phyloP scores from a whole-genome alignment of 257 asterid genomes.

The Echites panduratus region DNA sequence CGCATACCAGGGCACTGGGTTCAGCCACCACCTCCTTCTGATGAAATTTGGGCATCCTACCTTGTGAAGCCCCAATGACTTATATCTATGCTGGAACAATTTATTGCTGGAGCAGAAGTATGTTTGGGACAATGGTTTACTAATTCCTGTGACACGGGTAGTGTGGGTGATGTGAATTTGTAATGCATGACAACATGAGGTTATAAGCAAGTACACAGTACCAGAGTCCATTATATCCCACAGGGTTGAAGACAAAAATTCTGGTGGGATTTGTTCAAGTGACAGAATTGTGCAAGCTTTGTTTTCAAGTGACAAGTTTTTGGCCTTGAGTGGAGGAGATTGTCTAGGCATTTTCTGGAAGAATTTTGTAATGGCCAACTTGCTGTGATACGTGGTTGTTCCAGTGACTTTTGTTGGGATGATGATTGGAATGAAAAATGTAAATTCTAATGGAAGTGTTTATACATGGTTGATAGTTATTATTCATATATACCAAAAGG shows the following conservation, averaged over 20 bases:
- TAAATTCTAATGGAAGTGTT: background rate
- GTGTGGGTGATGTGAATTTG: background rate
- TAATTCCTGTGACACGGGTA: background rate
- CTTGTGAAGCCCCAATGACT: conserved; percentile 43
- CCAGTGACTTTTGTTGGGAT: background rate
- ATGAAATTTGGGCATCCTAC: conserved; percentile 89
- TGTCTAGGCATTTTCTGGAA: background rate
- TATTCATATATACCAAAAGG: background rate
- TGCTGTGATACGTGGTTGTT: background rate
- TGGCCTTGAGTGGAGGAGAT: background rate
- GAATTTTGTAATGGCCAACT: background rate
- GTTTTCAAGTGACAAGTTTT: background rate
- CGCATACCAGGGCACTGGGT: conserved; percentile 95
- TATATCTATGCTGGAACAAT: background rate
- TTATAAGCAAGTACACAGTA: background rate
- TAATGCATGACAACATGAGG: background rate
- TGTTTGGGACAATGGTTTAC: background rate
- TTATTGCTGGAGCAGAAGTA: too few relatives aligned
- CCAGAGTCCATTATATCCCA: too few relatives aligned
- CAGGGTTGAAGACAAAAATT: too few relatives aligned
- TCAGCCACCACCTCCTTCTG: conserved; percentile 84
- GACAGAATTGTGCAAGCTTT: background rate
- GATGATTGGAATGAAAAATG: background rate
- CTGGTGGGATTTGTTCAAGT: background rate
- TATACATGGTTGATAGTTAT: background rate